phyloP scores from a whole-genome alignment of 1,139 yeast genomes.

The Sugiyamaella xylanicola region DNA sequence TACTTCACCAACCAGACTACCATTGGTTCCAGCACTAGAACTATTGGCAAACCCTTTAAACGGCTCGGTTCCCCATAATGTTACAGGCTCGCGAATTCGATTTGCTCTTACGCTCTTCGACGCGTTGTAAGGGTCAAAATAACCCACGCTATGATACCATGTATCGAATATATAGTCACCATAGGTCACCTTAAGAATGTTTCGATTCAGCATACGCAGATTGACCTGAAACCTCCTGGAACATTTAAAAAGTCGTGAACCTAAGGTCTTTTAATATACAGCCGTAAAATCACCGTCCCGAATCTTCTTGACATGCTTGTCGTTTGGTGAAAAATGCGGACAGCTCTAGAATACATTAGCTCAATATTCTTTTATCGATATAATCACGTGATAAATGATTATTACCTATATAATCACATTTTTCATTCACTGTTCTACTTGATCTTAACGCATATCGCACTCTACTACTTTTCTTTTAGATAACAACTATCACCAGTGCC shows the following conservation, averaged over 20 bases:
- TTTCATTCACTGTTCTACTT: not conserved
- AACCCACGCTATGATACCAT: conserved; percentile 86
- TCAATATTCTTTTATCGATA: not conserved
- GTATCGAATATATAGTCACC: conserved; percentile 70
- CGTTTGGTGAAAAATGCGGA: too few species aligned
- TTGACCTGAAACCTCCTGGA: conserved; percentile 1
- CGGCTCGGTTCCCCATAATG: conserved; percentile 21
- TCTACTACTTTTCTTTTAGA: not conserved
- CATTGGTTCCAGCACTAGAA: conserved; percentile 8
- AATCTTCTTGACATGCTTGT: too few species aligned
- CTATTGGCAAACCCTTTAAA: conserved; percentile 9
- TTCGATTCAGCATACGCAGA: conserved; percentile 43
- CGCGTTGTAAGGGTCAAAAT: conserved; percentile 47
- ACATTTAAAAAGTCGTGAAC: conserved; percentile 6
- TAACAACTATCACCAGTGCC: not conserved
- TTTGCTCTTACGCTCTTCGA: conserved; percentile 21
- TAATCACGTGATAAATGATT: not conserved
- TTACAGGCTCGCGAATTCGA: conserved; percentile 22
- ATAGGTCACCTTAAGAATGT: conserved; percentile 63
- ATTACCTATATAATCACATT: not conserved
- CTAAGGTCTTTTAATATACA: too few species aligned
- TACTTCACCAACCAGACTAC: conserved; percentile 36
- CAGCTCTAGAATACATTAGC: not conserved
- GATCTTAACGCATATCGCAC: not conserved
- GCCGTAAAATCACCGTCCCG: too few species aligned